Base-by-base conservation (phyloP, 1,284 basidiomycete genomes). In the Flammula alnicola region DNA sequence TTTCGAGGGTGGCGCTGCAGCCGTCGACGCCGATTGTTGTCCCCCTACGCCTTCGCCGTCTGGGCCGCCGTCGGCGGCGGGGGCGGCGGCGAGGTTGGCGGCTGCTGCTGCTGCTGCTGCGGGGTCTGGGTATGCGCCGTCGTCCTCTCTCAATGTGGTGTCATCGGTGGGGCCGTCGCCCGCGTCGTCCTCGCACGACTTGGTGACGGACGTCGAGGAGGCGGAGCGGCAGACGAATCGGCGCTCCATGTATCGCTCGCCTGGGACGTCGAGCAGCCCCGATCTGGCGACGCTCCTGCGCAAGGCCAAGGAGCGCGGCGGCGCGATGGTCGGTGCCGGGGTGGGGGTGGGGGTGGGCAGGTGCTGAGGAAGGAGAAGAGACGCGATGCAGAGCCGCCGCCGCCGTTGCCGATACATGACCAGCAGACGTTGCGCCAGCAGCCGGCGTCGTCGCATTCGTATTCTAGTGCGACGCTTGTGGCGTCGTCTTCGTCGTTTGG, bases 191-290 rank as follows among this genome's bases (percentile, higher is more conserved):
- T 76, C 76, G 22, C 73, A 76, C 57, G 85, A 88, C 54, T 62
- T 83, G 35, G 80, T 79, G 60, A 79, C 78, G 69, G 86, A 88
- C 67, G 74, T 77, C 27, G 84, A 86, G 55, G 84, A 86, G 40
- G 65, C 71, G 4, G 84, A 86, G 58, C 76, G 79, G 58, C 80
- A 85, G 60, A 81, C 82, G 16, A 89, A 90, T 67, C 81, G 91
- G 33, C 79, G 91, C 44, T 91, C 88, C 56, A 83, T 95, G 72
- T 93, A 93, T 67, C 80, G 93, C 51, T 86, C 88, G n/a, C 77
- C 88, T 5, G 93, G 92, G 40, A 93, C 91, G 2, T 88, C 91
- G 19, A 91, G 88, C 59, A 92, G 88, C 59, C 93, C 93, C 19
- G 93, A 96, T 68, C 77, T 95, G 19, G 88, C 90, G 3, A 93